Percentiles rank a stretch among this genome's conserved stretches.
Evolutionary conservation across 345 rosid genomes (phyloP).

Genomic region (Salix arbutifolia): DNA sequence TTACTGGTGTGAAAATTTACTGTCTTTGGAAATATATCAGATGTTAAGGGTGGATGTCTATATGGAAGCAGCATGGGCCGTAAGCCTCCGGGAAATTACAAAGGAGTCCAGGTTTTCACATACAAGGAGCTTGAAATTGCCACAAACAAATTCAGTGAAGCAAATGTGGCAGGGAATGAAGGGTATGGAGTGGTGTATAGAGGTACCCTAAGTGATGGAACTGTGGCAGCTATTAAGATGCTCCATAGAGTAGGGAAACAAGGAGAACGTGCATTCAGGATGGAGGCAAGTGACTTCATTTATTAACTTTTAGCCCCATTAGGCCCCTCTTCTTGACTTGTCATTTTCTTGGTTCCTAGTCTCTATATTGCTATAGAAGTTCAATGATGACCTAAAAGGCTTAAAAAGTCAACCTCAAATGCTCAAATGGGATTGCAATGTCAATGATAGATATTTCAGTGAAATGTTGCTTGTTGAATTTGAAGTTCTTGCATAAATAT

Average conservation of each 20-base stretch:
- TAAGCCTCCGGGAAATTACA: slow-evolving; percentile 17
- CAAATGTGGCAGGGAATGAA: slow-evolving; percentile 60
- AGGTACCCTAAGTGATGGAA: slow-evolving; percentile 71
- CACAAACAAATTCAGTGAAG: slow-evolving; percentile 55
- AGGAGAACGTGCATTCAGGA: slow-evolving; percentile 77
- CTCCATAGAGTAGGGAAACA: slow-evolving; percentile 56
- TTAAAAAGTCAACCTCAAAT: not conserved
- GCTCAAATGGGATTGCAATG: not conserved
- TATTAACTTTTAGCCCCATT: slow-evolving; percentile 21
- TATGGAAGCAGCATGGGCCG: slow-evolving; percentile 35
- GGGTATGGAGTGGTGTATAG: slow-evolving; percentile 60
- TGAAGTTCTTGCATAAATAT: not conserved
- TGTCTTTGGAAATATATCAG: slow-evolving; percentile 31
- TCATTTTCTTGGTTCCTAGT: not conserved
- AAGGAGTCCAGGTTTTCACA: slow-evolving; percentile 76
- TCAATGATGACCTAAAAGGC: not conserved
- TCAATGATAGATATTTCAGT: slow-evolving; percentile 1
- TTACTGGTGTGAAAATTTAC: not conserved
- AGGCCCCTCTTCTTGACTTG: slow-evolving; percentile 1
- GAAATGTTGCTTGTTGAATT: not conserved
- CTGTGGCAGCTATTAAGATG: slow-evolving; percentile 72
- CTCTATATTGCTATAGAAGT: not conserved
- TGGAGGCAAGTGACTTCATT: slow-evolving; percentile 69
- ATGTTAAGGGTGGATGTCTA: slow-evolving; percentile 56
- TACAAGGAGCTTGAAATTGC: slow-evolving; percentile 73